Conservation (phyloP, 2,329 filamentous ascomycete species). For the Verticillium tricorpus region DNA sequence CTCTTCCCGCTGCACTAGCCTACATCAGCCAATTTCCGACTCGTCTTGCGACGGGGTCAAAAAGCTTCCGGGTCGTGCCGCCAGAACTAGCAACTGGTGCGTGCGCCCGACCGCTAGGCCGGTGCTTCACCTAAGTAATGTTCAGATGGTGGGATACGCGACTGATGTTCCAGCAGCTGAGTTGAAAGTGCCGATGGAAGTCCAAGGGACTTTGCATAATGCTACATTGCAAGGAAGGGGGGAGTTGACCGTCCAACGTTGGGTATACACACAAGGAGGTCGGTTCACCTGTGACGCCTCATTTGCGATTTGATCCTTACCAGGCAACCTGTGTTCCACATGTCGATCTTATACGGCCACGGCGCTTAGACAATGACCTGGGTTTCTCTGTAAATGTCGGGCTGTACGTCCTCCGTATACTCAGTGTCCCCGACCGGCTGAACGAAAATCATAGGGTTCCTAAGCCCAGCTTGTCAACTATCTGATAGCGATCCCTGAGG, state of each 20-base stretch:
- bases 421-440: conserved; percentile 29
- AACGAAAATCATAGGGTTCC: conserved; percentile 46
- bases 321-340: conserved; percentile 37
- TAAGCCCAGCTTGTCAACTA: conserved; percentile 36
- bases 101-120: too few species aligned
- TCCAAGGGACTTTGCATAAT: too few species aligned
- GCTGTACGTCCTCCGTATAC: conserved; percentile 32
- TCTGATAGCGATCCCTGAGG: conserved; percentile 23
- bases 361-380: conserved; percentile 41
- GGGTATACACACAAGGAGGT: too few species aligned
- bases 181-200: too few species aligned
- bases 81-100: too few species aligned
- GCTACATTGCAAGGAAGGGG: not conserved
- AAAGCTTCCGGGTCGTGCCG: too few species aligned
- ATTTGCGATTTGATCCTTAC: not conserved
- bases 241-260: conserved; percentile 2
- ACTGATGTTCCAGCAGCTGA: too few species aligned
- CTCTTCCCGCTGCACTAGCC: too few species aligned
- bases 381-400: conserved; percentile 33
- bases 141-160: too few species aligned
- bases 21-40: too few species aligned
- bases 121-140: too few species aligned
- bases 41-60: too few species aligned
- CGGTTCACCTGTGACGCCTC: not conserved
- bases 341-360: conserved; percentile 43